Base-by-base conservation (phyloP, 2,329 filamentous ascomycete species). In the Scedosporium minutisporum region DNA sequence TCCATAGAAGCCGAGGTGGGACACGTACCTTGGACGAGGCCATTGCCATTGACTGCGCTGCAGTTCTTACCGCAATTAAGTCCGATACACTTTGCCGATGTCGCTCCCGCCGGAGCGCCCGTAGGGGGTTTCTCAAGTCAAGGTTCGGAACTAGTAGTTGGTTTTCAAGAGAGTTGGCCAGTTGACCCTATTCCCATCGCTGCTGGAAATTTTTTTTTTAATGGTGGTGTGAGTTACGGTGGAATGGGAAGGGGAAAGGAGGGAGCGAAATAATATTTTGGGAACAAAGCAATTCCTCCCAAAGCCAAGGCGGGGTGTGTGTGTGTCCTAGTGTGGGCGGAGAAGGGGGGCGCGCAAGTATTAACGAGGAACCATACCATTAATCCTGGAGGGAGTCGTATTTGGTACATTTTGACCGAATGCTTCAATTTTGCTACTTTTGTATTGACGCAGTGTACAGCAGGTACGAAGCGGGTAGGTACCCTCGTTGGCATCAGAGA, bases 21-120 rank as follows among this genome's bases (percentile, higher is more conserved):
- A 44, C 48, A 58, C 51, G 51, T 84, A 85, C 83, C 79, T 84
- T 85, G 73, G 82, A 85, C 71, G 82, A 85, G 74, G 83, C 82
- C 83, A 85, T 85, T 78, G 77, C 77, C 75, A 71, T 73, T 72
- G 69, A 71, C 66, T 46, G 51, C 48, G 21, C 25, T 57, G n/a
- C 59, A 55, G 51, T 48, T 48, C 44, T 48, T 27, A 46, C 21
- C 58, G 48, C 42, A 61, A 21, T 53, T 25, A 51, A 53, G 48
- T 61, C 51, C 25, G 44, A 38, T 18, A 21, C 29, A 29, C 42
- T 53, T 60, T 42, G 58, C 29, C 59, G 59, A 53, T 38, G 59
- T 61, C 59, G 44, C 59, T 38, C 21, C 59, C 12, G 51, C 59
- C 44, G 33, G 59, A 53, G 59, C 59, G 25, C 27, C 59, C 29